These are phyloP conservation scores for Arctium lappa DNA, from an alignment of 129 eudicot genomes.

Conservation along the genomic window DNA sequence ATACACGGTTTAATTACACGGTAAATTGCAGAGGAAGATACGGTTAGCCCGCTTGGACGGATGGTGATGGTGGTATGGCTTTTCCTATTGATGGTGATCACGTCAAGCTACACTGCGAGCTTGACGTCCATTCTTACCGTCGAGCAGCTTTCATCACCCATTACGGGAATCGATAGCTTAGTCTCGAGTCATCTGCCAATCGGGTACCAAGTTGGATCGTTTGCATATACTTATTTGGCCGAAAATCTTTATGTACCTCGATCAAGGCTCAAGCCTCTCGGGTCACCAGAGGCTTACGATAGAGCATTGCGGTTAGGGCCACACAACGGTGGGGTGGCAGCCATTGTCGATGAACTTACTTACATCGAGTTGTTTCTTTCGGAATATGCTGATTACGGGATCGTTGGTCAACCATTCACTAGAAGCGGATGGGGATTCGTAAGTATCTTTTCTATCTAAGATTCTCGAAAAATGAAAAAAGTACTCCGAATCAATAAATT, in stretches of 20 bases:
- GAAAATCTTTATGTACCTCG: conserved; percentile 48
- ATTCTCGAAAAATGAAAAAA: background rate
- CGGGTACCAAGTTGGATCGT: conserved; percentile 81
- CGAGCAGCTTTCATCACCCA: conserved; percentile 63
- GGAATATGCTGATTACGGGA: conserved; percentile 27
- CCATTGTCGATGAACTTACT: conserved; percentile 71
- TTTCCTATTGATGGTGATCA: conserved; percentile 58
- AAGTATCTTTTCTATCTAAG: conserved; percentile 32
- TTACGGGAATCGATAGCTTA: conserved; percentile 64
- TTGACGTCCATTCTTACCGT: conserved; percentile 80
- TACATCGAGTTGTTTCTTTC: conserved; percentile 62
- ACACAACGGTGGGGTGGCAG: conserved; percentile 60
- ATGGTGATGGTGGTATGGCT: conserved; percentile 81
- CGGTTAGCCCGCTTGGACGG: conserved; percentile 62
- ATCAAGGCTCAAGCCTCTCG: conserved; percentile 50
- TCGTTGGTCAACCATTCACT: conserved; percentile 66
- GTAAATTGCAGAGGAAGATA: conserved; percentile 59
- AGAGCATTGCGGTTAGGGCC: conserved; percentile 48
- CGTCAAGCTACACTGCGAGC: conserved; percentile 83
- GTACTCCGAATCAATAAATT: background rate
- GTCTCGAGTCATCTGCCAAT: conserved; percentile 49
- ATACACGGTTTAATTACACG: background rate
- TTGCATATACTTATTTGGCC: conserved; percentile 47
- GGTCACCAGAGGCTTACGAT: conserved; percentile 60
- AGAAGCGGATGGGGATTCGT: conserved; percentile 90